Percentiles rank a stretch among this genome's conserved stretches.
phyloP scores from a whole-genome alignment of 176 grass and related monocot species.

The Avena sativa region DNA sequence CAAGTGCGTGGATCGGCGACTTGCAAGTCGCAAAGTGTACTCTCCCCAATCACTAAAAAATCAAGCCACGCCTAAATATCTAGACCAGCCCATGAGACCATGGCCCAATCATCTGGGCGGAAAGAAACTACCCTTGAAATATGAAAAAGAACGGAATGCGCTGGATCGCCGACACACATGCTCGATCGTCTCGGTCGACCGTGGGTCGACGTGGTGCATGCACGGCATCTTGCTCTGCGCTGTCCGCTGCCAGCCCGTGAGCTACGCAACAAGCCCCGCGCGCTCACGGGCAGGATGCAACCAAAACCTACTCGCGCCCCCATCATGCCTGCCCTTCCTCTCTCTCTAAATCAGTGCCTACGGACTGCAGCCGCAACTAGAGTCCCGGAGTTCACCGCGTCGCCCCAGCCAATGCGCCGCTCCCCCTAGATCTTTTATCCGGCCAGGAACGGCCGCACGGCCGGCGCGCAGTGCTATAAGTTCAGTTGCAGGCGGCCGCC shows the following conservation, averaged over 20 bases:
- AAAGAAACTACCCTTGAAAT: not conserved
- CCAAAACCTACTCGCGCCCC: constrained; percentile 33
- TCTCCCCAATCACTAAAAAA: not conserved
- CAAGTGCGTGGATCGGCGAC: not conserved
- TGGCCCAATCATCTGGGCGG: not conserved
- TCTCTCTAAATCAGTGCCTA: constrained; percentile 8
- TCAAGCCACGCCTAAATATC: not conserved
- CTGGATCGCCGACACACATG: too few species aligned
- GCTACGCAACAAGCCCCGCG: constrained; percentile 33
- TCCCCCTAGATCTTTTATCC: constrained; percentile 16
- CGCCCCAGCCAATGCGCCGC: constrained; percentile 25
- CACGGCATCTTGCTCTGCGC: constrained; percentile 21
- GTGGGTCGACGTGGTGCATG: constrained; percentile 37
- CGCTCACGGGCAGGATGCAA: constrained; percentile 48
- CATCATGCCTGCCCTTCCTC: not conserved
- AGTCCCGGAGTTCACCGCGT: constrained; percentile 16
- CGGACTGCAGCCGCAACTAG: not conserved
- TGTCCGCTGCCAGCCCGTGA: constrained; percentile 38
- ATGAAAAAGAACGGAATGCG: not conserved
- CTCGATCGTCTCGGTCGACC: too few species aligned
- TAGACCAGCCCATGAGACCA: too few species aligned
- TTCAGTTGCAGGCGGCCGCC: not conserved
- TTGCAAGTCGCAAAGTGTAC: not conserved
- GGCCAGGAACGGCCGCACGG: not conserved
- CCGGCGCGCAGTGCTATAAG: not conserved